Evolutionary conservation across 2,329 filamentous ascomycete genomes (phyloP).

Genomic region (Tolypocladium inflatum): DNA sequence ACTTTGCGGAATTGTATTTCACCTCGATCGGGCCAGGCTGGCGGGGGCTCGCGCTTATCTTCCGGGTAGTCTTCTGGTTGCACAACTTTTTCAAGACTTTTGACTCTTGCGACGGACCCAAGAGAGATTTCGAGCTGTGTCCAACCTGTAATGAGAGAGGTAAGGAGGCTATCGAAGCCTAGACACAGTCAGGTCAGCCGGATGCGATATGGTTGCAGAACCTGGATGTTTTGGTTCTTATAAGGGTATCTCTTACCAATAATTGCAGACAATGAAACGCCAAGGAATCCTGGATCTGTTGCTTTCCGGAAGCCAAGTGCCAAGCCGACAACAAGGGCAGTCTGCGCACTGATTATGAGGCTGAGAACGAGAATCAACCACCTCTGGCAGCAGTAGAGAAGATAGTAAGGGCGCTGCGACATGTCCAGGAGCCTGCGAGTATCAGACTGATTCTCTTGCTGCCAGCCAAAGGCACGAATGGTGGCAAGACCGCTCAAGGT

Average conservation of each 20-base stretch:
- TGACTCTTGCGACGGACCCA: not conserved
- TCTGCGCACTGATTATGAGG: not conserved
- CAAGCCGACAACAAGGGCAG: not conserved
- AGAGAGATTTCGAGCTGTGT: not conserved
- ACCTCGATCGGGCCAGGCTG: not conserved
- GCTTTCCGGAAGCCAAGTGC: not conserved
- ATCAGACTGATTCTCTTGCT: not conserved
- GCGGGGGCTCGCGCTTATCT: not conserved
- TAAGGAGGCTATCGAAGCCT: not conserved
- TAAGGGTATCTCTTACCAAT: not conserved
- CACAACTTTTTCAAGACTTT: not conserved
- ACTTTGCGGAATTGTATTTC: not conserved
- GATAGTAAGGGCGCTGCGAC: not conserved
- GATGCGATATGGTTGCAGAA: not conserved
- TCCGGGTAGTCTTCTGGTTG: not conserved
- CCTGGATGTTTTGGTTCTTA: not conserved
- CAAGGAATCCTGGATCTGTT: not conserved
- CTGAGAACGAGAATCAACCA: not conserved
- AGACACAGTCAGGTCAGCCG: not conserved
- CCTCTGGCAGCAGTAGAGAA: not conserved
- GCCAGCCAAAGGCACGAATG: conserved; percentile 5
- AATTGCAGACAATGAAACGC: not conserved
- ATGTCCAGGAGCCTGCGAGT: not conserved
- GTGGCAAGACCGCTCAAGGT: conserved; percentile 1
- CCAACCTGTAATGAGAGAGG: not conserved